phyloP scores from a whole-genome alignment of 345 rosid genomes.

The Populus deltoides region DNA sequence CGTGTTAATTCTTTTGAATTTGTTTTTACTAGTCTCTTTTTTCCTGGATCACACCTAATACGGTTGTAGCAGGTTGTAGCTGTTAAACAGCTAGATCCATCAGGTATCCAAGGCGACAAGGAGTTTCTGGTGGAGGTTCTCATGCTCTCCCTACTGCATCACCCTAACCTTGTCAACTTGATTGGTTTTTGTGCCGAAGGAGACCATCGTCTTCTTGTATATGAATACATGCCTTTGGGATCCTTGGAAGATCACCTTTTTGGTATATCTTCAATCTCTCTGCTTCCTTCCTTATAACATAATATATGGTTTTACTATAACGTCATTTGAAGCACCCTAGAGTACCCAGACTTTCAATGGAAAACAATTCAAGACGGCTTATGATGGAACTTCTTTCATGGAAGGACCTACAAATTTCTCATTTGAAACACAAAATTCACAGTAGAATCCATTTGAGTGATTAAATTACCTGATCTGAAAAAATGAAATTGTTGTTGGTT shows the following conservation, averaged over 20 bases:
- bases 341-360: background rate
- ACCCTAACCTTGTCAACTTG: constrained; percentile 64
- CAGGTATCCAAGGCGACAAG: constrained; percentile 71
- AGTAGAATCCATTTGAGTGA: background rate
- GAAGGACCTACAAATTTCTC: background rate
- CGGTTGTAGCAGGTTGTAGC: constrained; percentile 52
- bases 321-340: background rate
- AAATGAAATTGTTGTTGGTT: background rate
- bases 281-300: no score
- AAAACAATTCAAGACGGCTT: background rate
- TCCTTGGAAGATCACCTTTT: constrained; percentile 71
- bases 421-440: background rate
- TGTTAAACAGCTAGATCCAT: constrained; percentile 58
- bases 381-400: background rate
- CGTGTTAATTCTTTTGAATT: background rate
- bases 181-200: constrained; percentile 76
- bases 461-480: background rate
- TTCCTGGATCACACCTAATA: background rate
- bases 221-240: constrained; percentile 64
- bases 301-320: background rate
- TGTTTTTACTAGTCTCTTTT: background rate
- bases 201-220: constrained; percentile 71
- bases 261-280: constrained; percentile 25
- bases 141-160: constrained; percentile 71
- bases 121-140: constrained; percentile 85